phyloP scores from a whole-genome alignment of 164 flowering plant species.

The Protea cynaroides region DNA sequence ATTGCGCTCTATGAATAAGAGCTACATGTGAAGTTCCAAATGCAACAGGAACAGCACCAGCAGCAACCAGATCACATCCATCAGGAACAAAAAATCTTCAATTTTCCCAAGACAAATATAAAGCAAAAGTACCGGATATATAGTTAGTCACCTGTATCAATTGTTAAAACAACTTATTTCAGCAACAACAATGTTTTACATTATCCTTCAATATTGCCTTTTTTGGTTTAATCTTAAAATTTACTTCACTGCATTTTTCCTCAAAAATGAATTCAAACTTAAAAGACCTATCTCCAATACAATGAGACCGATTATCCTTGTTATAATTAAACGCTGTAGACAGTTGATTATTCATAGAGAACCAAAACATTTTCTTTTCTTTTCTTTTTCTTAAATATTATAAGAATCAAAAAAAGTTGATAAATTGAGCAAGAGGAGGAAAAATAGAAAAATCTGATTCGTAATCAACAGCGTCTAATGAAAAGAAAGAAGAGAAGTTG shows the following conservation, averaged over 20 bases:
- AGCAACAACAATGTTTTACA: background rate
- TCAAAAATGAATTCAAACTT: too few species aligned
- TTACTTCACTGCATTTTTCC: background rate
- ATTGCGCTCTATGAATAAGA: constrained; percentile 79
- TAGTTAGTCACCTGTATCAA: background rate
- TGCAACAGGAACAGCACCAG: constrained; percentile 86
- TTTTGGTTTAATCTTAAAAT: background rate
- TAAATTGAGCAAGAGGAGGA: background rate
- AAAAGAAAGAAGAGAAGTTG: too few species aligned
- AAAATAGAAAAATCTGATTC: background rate
- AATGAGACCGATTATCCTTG: too few species aligned
- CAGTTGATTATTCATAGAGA: too few species aligned
- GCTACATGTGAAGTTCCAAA: constrained; percentile 94
- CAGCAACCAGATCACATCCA: constrained; percentile 80
- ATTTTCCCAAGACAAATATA: constrained; percentile 2
- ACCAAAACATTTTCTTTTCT: too few species aligned
- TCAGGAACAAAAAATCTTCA: constrained; percentile 73
- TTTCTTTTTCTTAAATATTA: too few species aligned
- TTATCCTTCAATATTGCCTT: background rate
- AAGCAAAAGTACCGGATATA: background rate
- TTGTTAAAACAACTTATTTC: background rate
- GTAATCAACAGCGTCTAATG: background rate
- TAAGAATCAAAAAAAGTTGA: background rate
- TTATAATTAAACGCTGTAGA: too few species aligned
- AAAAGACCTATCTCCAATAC: too few species aligned